Evolutionary conservation across 768 basidiomycete species (phyloP), one percentile per base, ranked within the genome.

Genomic region (Auriscalpium orientale): DNA sequence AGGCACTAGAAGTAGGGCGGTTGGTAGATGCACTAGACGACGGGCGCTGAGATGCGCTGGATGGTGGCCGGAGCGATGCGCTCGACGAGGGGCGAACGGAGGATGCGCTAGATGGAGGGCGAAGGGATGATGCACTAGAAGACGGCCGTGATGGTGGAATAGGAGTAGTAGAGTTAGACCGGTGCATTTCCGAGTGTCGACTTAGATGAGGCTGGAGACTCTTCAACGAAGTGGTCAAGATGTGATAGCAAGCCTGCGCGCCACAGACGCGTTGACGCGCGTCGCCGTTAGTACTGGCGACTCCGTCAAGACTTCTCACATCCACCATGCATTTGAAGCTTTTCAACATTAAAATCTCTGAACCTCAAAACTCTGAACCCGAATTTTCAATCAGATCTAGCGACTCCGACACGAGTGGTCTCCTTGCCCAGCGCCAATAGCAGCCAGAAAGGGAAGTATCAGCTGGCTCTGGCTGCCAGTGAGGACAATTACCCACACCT

Each of bases 1-100:
- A 65, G 34, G 62, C 62, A 36, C 65, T 66, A 13, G 67, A 66
- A 10, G 49, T 46, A 68, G 74, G 79, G 61, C 66, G 75, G 64
- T 58, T 69, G 56, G 61, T 61, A 18, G 59, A 76, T 62, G 64
- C 75, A 65, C 67, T 79, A 66, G 66, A 82, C 67, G 65, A 69
- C 53, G 70, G 82, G 5, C 73, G 62, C 10, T 74, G 63, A 69
- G 72, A 71, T 21, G 77, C 64, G 51, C 61, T 55, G 7, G 40
- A 49, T 36, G 40, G 49, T 52, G 46, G 48, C 51, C 53, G 8
- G 49, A 51, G 33, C 20, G 51, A 28, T 35, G 34, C 21, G 20
- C 51, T 57, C 10, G 51, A 51, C 2, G 38, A 16, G 10, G 36
- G 49, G 7, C 34, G 16, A 13, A 46, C 44, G 21, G 46, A 48